Evolutionary conservation across 805 yeast species (phyloP).

Genomic region (Schizosaccharomyces osmophilus): DNA sequence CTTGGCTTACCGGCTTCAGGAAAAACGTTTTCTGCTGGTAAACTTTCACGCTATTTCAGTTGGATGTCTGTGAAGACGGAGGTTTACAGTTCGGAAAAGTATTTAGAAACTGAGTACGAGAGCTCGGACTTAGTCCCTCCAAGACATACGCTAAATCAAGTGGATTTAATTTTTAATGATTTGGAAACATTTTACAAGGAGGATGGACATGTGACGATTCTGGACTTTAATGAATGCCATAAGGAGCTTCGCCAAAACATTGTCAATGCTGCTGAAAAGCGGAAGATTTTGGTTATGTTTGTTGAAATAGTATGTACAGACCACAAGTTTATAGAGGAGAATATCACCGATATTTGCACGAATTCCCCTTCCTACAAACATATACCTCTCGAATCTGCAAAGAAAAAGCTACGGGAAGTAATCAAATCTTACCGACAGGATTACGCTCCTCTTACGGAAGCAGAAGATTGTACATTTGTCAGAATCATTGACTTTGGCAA

Average conservation of each 20-base stretch:
- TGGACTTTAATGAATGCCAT: constrained; percentile 85
- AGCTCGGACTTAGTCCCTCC: constrained; percentile 21
- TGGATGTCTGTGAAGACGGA: not conserved
- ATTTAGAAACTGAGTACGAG: constrained; percentile 84
- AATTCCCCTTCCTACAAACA: constrained; percentile 62
- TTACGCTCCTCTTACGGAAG: constrained; percentile 51
- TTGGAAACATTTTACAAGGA: constrained; percentile 70
- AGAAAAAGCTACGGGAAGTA: constrained; percentile 44
- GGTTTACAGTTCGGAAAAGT: constrained; percentile 52
- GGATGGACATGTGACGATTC: constrained; percentile 68
- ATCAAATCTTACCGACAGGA: constrained; percentile 48
- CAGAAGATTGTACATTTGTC: constrained; percentile 41
- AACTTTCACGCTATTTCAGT: constrained; percentile 19
- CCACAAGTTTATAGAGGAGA: constrained; percentile 47
- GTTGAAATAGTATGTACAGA: constrained; percentile 83
- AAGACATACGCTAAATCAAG: constrained; percentile 71
- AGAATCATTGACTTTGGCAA: constrained; percentile 71
- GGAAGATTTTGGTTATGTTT: constrained; percentile 68
- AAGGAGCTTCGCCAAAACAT: constrained; percentile 42
- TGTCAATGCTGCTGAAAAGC: constrained; percentile 29
- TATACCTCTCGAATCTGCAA: constrained; percentile 46
- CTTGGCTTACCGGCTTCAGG: constrained; percentile 71
- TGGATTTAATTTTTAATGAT: constrained; percentile 44
- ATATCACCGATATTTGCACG: constrained; percentile 65
- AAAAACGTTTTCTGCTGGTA: constrained; percentile 80